A percentile compares a stretch with the other conserved stretches of the same genome.
These are phyloP conservation scores for Plasmodium reichenowi DNA, from an alignment of 169 alveolate species.

Conservation along the genomic window DNA sequence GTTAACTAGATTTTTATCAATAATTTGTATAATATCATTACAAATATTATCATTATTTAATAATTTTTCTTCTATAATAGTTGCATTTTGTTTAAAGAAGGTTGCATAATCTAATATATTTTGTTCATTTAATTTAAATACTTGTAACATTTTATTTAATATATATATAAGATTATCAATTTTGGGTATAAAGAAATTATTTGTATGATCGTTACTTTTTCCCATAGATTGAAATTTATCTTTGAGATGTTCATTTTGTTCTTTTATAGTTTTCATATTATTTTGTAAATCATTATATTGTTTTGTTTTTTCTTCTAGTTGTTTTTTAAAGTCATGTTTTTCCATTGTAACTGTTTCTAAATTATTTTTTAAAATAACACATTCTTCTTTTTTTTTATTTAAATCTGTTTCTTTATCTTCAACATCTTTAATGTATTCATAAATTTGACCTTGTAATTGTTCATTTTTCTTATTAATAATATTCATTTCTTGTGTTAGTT, in stretches of 20 bases:
- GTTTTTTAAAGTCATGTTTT: slow-evolving; percentile 16
- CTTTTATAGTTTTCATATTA: slow-evolving; percentile 20
- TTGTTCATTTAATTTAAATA: slow-evolving; percentile 47
- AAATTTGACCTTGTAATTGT: slow-evolving; percentile 75
- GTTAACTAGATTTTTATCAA: slow-evolving; percentile 18
- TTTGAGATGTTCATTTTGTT: slow-evolving; percentile 27
- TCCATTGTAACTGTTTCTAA: slow-evolving; percentile 22
- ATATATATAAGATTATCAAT: slow-evolving; percentile 36
- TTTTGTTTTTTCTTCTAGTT: slow-evolving; percentile 15
- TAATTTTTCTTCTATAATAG: slow-evolving; percentile 29
- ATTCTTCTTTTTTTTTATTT: slow-evolving; percentile 69
- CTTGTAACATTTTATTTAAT: slow-evolving; percentile 29
- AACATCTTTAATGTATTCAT: slow-evolving; percentile 58
- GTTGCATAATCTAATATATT: slow-evolving; percentile 25
- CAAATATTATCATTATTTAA: slow-evolving; percentile 33
- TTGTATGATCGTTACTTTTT: background rate
- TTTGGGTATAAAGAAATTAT: slow-evolving; percentile 32
- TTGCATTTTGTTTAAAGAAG: slow-evolving; percentile 42
- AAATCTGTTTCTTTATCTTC: slow-evolving; percentile 59
- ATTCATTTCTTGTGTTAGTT: slow-evolving; percentile 65
- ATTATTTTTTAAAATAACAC: slow-evolving; percentile 9
- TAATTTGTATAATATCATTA: slow-evolving; percentile 47
- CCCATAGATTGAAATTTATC: slow-evolving; percentile 8
- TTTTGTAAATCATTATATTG: slow-evolving; percentile 13
- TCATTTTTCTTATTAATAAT: slow-evolving; percentile 57